Conservation (phyloP, 768 basidiomycete species). For the Agaricus subrufescens region DNA sequence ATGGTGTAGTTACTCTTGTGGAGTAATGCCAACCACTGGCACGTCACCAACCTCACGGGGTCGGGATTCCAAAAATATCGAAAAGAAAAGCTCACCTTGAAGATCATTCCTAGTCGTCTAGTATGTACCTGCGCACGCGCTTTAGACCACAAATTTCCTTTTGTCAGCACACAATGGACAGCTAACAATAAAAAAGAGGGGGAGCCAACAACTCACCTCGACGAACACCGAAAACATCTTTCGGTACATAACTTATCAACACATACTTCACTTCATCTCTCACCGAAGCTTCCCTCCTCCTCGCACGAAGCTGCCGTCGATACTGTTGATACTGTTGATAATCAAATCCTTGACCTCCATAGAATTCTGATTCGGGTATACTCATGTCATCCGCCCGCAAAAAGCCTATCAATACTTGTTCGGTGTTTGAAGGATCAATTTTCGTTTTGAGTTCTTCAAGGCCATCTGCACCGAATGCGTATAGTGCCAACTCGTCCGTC, state of each 20-base stretch:
- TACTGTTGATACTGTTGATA: neutral
- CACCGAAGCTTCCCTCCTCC: neutral
- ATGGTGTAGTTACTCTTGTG: no score
- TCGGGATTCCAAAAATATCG: neutral
- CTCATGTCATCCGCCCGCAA: conserved; percentile 23
- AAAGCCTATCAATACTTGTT: conserved; percentile 39
- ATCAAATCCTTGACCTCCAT: neutral
- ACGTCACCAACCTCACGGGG: no score
- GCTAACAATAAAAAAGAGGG: conserved; percentile 7
- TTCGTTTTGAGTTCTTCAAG: conserved; percentile 42
- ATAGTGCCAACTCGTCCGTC: conserved; percentile 34
- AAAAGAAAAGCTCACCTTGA: conserved; percentile 31
- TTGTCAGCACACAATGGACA: no score
- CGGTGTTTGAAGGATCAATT: conserved; percentile 26
- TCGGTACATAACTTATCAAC: neutral
- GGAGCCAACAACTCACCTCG: conserved; percentile 16
- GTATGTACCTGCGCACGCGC: conserved; percentile 45
- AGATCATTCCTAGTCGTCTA: conserved; percentile 38
- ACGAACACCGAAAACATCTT: conserved; percentile 13
- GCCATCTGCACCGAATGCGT: conserved; percentile 35
- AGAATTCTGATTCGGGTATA: neutral
- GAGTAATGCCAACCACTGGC: no score
- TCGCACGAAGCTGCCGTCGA: neutral
- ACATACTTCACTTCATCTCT: neutral
- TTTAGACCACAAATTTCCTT: conserved; percentile 9